Evolutionary conservation across 2,329 filamentous ascomycete species (phyloP), one percentile per base, ranked within the genome.

Genomic region (Apiospora pterosperma): DNA sequence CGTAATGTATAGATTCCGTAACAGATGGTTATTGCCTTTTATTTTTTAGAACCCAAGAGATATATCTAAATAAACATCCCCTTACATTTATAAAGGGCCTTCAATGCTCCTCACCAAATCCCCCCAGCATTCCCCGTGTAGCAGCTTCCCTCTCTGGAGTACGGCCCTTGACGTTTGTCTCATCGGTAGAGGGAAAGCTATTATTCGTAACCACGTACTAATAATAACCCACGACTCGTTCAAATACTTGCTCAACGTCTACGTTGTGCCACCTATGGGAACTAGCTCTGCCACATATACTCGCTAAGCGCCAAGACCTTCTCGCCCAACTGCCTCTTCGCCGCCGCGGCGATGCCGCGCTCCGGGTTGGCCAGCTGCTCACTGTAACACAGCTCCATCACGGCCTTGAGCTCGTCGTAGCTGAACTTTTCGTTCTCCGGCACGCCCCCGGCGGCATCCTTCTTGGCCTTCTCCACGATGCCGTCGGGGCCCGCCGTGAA

Each of bases 281-380:
- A 14, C 28, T 71, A 85, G 65, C 78, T 83, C 77, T 89, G 85
- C 88, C 88, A 92, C 86, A 91, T 88, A 70, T 88, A 83, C 80
- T 93, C 91, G 71, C 88, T 91, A 70, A 94, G 79, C 70, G 85
- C 86, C 66, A 91, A 76, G 72, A 92, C 76, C 79, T 90, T 89
- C 71, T 92, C 90, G 64, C 87, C 89, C 84, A 93, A 84, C 73
- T 85, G 84, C 73, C 90, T 83, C 81, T 86, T 88, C 3, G 90
- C 91, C 65, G 87, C 85, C 25, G 87, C 82, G 55, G 84, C 85
- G 64, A 92, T 86, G 36, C 91, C 90, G 69, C 91, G 80, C 77
- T 91, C 87, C 61, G 88, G 84, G 69, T 89, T 88, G 7, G 84
- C 84, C 68, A 92, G 74, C 72, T 85, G 85, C 76, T 91, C 89